Conservation (phyloP, 2,329 filamentous ascomycete species). For the Verticillium nonalfalfae region DNA sequence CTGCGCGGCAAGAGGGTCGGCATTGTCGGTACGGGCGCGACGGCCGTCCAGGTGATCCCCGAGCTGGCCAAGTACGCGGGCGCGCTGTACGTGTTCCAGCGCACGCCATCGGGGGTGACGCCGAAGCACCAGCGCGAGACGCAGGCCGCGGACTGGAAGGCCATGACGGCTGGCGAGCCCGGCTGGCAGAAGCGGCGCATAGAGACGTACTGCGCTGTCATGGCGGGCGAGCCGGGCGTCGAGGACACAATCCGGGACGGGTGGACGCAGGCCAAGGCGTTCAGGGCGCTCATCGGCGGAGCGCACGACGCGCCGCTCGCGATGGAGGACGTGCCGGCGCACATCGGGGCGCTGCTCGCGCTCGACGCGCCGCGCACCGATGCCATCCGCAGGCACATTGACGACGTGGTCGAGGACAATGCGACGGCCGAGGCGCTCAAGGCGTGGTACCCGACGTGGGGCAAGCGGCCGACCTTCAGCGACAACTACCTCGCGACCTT, state of each 20-base stretch:
- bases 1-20: slow-evolving; percentile 40
- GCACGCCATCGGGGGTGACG: slow-evolving; percentile 40
- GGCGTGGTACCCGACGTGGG: slow-evolving; percentile 55
- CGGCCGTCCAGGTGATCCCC: slow-evolving; percentile 37
- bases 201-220: slow-evolving; percentile 32
- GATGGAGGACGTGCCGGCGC: slow-evolving; percentile 16
- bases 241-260: slow-evolving; percentile 41
- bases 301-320: slow-evolving; percentile 11
- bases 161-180: slow-evolving; percentile 22
- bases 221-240: slow-evolving; percentile 22
- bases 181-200: slow-evolving; percentile 45
- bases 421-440: slow-evolving; percentile 45
- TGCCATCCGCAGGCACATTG: slow-evolving; percentile 36
- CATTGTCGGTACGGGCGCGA: slow-evolving; percentile 44
- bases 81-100: slow-evolving; percentile 49
- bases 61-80: slow-evolving; percentile 38
- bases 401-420: slow-evolving; percentile 45
- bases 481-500: slow-evolving; percentile 53
- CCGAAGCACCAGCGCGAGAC: slow-evolving; percentile 30
- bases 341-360: slow-evolving; percentile 28
- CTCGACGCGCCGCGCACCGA: slow-evolving; percentile 36
- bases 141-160: slow-evolving; percentile 32
- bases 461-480: slow-evolving; percentile 58
- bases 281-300: slow-evolving; percentile 26
- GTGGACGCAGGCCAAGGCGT: slow-evolving; percentile 35